Evolutionary conservation across 345 rosid genomes (phyloP).

Genomic region (Lenwebbia sp.): DNA sequence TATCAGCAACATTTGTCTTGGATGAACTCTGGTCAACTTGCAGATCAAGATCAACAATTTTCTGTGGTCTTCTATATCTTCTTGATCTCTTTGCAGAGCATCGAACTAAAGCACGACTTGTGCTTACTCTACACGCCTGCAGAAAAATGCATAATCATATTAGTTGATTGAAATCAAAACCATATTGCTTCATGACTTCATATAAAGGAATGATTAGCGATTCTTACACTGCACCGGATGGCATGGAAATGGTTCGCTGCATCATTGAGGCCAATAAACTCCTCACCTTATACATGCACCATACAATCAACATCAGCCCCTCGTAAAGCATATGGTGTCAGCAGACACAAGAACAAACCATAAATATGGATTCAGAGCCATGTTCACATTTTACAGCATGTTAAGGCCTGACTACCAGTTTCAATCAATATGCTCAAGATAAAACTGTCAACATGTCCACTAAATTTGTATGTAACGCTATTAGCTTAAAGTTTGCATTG

Average conservation of each 20-base stretch:
- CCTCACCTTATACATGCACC: not conserved
- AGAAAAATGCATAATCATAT: not conserved
- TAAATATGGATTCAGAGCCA: not conserved
- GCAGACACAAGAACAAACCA: not conserved
- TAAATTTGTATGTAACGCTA: not conserved
- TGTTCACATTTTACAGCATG: not conserved
- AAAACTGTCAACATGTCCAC: not conserved
- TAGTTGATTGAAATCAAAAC: not conserved
- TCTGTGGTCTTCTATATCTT: constrained; percentile 1
- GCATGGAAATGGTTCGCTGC: not conserved
- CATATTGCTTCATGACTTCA: not conserved
- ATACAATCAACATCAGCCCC: not conserved
- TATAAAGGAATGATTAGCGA: not conserved
- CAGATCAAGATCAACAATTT: not conserved
- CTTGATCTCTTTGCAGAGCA: constrained; percentile 36
- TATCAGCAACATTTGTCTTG: constrained; percentile 7
- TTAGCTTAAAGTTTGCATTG: not conserved
- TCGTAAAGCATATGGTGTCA: not conserved
- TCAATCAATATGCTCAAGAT: not conserved
- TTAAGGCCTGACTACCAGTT: not conserved
- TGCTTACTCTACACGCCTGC: not conserved
- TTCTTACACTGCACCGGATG: not conserved
- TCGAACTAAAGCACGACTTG: constrained; percentile 21
- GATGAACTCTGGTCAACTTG: constrained; percentile 1
- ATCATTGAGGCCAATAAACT: not conserved